These are phyloP conservation scores for Furcasterigmium furcatum DNA, from an alignment of 2,329 filamentous ascomycete species.

Conservation along the genomic window DNA sequence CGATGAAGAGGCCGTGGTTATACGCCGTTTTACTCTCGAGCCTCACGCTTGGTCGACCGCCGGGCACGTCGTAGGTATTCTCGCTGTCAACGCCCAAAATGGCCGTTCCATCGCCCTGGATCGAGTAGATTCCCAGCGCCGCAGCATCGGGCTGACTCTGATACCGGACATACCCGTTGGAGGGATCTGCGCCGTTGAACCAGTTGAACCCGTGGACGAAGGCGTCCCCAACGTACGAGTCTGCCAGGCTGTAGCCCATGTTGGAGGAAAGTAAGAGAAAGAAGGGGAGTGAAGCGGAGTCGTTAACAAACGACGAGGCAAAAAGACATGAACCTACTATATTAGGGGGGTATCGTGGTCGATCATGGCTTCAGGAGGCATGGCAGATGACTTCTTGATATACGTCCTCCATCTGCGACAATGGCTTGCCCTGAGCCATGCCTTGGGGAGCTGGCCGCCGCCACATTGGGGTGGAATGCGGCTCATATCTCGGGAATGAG, in stretches of 20 bases:
- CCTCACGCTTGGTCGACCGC: slow-evolving; percentile 59
- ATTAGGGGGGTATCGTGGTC: neutral
- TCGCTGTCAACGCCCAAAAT: slow-evolving; percentile 41
- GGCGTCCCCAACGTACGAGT: slow-evolving; percentile 38
- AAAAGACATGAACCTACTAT: no score
- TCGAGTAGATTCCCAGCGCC: slow-evolving; percentile 30
- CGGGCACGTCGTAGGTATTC: slow-evolving; percentile 28
- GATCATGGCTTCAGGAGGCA: no score
- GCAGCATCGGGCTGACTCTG: slow-evolving; percentile 37
- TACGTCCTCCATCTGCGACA: neutral
- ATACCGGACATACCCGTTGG: slow-evolving; percentile 62
- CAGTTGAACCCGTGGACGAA: slow-evolving; percentile 48
- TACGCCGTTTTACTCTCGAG: slow-evolving; percentile 63
- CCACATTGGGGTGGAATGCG: neutral
- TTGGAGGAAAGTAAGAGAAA: neutral
- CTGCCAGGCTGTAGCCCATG: slow-evolving; percentile 34
- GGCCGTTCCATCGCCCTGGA: slow-evolving; percentile 24
- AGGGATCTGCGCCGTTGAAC: slow-evolving; percentile 54
- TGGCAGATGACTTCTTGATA: no score
- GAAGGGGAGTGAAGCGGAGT: neutral
- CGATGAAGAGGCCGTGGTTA: slow-evolving; percentile 65
- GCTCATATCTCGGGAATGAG: neutral
- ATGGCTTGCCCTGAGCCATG: neutral
- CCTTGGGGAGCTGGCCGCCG: neutral
- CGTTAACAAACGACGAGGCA: neutral